A percentile compares a stretch with the other conserved stretches of the same genome.
phyloP scores from a whole-genome alignment of 2,329 filamentous ascomycete species.

The Colletotrichum brevisporum region DNA sequence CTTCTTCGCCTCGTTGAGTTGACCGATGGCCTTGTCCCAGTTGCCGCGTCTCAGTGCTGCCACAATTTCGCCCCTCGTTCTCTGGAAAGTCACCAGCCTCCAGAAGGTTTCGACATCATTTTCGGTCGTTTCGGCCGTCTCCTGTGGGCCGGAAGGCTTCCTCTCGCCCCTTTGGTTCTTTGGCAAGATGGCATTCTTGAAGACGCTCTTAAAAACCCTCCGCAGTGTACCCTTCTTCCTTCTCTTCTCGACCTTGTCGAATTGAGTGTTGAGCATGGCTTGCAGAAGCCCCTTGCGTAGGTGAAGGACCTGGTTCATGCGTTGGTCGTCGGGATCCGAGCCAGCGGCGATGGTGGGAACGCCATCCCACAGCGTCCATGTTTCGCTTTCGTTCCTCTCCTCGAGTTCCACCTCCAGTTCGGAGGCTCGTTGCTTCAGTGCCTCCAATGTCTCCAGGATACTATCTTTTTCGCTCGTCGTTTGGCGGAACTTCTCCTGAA shows the following conservation, averaged over 20 bases:
- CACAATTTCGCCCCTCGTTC: slow-evolving; percentile 22
- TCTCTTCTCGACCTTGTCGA: not conserved
- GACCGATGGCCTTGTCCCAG: not conserved
- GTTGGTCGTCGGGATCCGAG: not conserved
- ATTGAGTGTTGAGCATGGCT: not conserved
- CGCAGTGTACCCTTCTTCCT: not conserved
- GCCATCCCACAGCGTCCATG: slow-evolving; percentile 12
- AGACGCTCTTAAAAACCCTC: not conserved
- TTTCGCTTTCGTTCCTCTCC: slow-evolving; percentile 16
- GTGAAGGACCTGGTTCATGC: not conserved
- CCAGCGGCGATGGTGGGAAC: not conserved
- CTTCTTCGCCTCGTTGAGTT: slow-evolving; percentile 7
- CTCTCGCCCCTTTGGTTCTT: not conserved
- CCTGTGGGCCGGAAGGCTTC: not conserved
- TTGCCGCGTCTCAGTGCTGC: slow-evolving; percentile 13
- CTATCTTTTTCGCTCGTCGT: not conserved
- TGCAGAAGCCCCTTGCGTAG: slow-evolving; percentile 16
- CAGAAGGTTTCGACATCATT: slow-evolving; percentile 11
- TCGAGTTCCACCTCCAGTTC: slow-evolving; percentile 9
- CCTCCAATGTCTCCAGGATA: not conserved
- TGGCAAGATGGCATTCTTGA: slow-evolving; percentile 1
- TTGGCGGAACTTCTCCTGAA: slow-evolving; percentile 5
- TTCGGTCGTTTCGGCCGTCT: not conserved
- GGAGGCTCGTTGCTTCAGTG: not conserved
- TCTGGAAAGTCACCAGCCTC: slow-evolving; percentile 30